These are phyloP conservation scores for Argentina anserina DNA, from an alignment of 306 rosid species.

Conservation along the genomic window DNA sequence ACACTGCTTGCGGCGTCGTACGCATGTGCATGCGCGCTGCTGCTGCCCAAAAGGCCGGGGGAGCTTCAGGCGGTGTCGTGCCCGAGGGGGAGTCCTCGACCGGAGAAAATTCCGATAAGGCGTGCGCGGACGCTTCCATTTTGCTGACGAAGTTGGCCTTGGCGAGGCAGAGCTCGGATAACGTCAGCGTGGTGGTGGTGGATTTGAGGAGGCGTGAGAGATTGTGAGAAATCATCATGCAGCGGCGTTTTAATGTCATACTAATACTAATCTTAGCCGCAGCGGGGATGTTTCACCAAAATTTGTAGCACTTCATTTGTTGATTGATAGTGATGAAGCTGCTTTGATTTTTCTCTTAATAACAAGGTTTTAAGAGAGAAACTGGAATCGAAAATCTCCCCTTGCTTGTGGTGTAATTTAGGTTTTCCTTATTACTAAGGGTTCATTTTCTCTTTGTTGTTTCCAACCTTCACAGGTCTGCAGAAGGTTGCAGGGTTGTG, in stretches of 20 bases:
- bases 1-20: slow-evolving; percentile 73
- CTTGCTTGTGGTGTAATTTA: background rate
- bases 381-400: background rate
- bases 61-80: slow-evolving; percentile 22
- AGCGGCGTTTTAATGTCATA: background rate
- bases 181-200: slow-evolving; percentile 80
- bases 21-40: slow-evolving; percentile 58
- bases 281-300: background rate
- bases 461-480: background rate
- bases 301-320: background rate
- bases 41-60: slow-evolving; percentile 36
- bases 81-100: slow-evolving; percentile 16
- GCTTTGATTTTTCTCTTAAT: background rate
- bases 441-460: too few species aligned
- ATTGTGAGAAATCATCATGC: background rate
- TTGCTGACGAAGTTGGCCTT: slow-evolving; percentile 80
- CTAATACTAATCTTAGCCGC: background rate
- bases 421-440: background rate
- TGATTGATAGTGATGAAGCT: slow-evolving; percentile 17
- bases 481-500: slow-evolving; percentile 14
- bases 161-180: slow-evolving; percentile 82
- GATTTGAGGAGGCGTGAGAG: slow-evolving; percentile 56
- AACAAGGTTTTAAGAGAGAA: background rate
- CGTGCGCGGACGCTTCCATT: slow-evolving; percentile 74
- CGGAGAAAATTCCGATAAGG: slow-evolving; percentile 46